phyloP scores from a whole-genome alignment of 768 basidiomycete genomes.

The Dentipellis sp. region DNA sequence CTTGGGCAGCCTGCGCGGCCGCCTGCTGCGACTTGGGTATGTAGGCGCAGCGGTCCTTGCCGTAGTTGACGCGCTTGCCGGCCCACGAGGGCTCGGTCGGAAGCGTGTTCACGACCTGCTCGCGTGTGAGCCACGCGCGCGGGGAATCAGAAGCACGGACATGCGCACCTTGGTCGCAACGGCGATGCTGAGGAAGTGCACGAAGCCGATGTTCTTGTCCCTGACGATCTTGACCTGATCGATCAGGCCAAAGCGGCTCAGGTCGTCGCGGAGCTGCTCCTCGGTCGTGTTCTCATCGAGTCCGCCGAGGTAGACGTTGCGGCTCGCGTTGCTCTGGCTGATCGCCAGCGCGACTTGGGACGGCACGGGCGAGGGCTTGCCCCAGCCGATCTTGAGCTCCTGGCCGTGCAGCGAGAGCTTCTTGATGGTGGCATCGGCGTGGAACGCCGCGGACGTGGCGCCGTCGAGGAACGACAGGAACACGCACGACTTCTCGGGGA shows the following conservation, averaged over 20 bases:
- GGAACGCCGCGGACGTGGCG: conserved; percentile 89
- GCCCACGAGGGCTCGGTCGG: conserved; percentile 91
- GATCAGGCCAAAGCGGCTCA: conserved; percentile 88
- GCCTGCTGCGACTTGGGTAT: conserved; percentile 93
- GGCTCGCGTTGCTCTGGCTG: conserved; percentile 82
- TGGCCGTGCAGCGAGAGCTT: conserved; percentile 89
- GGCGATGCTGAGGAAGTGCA: conserved; percentile 94
- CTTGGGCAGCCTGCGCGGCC: conserved; percentile 78
- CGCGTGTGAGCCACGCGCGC: background rate
- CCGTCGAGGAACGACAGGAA: conserved; percentile 98
- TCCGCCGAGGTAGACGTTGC: conserved; percentile 95
- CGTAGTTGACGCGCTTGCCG: conserved; percentile 95
- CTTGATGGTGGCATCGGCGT: conserved; percentile 93
- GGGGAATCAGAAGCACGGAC: background rate
- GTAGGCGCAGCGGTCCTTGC: conserved; percentile 97
- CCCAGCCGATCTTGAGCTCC: conserved; percentile 99
- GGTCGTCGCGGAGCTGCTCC: conserved; percentile 84
- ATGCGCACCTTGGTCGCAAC: conserved; percentile 80
- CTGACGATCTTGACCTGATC: conserved; percentile 99
- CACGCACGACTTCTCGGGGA: conserved; percentile 95
- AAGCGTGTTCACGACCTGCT: conserved; percentile 84
- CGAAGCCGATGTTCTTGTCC: conserved; percentile 99
- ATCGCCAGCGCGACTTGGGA: conserved; percentile 82
- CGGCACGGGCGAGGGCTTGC: conserved; percentile 86
- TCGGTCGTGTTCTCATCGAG: conserved; percentile 87